These are phyloP conservation scores for Taxillus chinensis DNA, from an alignment of 164 flowering plant species.

Conservation along the genomic window DNA sequence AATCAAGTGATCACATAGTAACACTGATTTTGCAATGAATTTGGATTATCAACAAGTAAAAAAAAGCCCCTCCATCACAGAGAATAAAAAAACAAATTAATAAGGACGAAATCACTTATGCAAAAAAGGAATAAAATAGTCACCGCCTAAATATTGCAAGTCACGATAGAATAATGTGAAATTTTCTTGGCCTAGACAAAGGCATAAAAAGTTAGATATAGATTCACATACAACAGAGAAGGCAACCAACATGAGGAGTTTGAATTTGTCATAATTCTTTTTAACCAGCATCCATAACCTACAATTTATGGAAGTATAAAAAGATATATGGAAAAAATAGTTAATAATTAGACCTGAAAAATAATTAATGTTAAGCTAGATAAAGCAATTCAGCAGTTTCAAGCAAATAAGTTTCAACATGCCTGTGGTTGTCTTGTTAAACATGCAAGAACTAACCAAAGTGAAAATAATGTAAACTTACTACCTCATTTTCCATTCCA, in stretches of 20 bases:
- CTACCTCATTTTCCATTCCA: conserved; percentile 52
- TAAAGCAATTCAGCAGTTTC: no score
- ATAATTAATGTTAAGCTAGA: no score
- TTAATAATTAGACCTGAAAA: no score
- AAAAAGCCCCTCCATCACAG: conserved; percentile 92
- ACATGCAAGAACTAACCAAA: not conserved
- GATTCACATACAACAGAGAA: no score
- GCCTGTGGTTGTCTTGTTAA: no score
- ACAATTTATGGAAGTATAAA: conserved; percentile 3
- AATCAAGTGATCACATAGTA: conserved; percentile 81
- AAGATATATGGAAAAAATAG: no score
- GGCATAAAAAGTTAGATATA: no score
- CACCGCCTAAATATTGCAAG: not conserved
- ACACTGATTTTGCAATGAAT: conserved; percentile 76
- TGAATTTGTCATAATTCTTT: conserved; percentile 64
- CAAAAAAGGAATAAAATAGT: not conserved
- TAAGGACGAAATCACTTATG: not conserved
- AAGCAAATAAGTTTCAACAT: no score
- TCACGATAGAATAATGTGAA: not conserved
- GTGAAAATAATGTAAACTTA: conserved; percentile 28
- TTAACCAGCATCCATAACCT: conserved; percentile 76
- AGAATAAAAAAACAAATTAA: conserved; percentile 9
- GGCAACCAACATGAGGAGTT: conserved; percentile 69
- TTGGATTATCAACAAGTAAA: conserved; percentile 76
- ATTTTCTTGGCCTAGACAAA: no score